phyloP scores from a whole-genome alignment of 1,284 basidiomycete species.

The Sporisorium reilianum region DNA sequence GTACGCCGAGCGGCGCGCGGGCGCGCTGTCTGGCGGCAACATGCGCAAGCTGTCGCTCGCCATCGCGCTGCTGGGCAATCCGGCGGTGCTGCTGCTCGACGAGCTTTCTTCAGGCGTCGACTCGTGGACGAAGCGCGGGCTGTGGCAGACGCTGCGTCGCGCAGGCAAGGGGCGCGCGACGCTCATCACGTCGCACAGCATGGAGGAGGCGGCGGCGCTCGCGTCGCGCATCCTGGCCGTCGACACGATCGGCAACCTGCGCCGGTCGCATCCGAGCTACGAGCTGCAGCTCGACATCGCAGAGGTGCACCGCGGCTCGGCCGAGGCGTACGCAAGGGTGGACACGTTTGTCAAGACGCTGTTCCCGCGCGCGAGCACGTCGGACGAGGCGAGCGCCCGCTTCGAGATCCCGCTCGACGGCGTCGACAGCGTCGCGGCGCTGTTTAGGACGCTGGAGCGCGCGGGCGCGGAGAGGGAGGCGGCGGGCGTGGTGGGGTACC shows the following conservation, averaged over 20 bases:
- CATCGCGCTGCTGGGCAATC: conserved; percentile 83
- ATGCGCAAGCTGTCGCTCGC: conserved; percentile 79
- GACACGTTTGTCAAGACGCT: conserved; percentile 75
- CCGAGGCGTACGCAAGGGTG: conserved; percentile 72
- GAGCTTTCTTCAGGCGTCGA: conserved; percentile 86
- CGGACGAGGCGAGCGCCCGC: conserved; percentile 81
- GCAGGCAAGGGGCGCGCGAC: conserved; percentile 72
- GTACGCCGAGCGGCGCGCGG: conserved; percentile 79
- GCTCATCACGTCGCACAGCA: conserved; percentile 75
- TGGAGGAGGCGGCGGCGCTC: conserved; percentile 84
- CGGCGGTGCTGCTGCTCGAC: conserved; percentile 81
- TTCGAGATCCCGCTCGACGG: conserved; percentile 78
- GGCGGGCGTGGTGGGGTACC: conserved; percentile 27
- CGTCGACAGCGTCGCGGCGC: conserved; percentile 79
- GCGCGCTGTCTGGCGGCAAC: conserved; percentile 80
- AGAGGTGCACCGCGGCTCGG: conserved; percentile 51
- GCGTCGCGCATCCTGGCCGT: conserved; percentile 74
- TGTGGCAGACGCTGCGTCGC: conserved; percentile 80
- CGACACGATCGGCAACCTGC: conserved; percentile 77
- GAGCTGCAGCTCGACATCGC: conserved; percentile 82
- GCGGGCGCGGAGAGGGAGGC: conserved; percentile 13
- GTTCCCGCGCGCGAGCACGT: conserved; percentile 77
- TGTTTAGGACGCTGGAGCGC: conserved; percentile 27
- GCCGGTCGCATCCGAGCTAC: conserved; percentile 78
- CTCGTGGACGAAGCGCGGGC: conserved; percentile 83